These are phyloP conservation scores for Sporothrix inflata DNA, from an alignment of 2,329 filamentous ascomycete species.

Conservation along the genomic window DNA sequence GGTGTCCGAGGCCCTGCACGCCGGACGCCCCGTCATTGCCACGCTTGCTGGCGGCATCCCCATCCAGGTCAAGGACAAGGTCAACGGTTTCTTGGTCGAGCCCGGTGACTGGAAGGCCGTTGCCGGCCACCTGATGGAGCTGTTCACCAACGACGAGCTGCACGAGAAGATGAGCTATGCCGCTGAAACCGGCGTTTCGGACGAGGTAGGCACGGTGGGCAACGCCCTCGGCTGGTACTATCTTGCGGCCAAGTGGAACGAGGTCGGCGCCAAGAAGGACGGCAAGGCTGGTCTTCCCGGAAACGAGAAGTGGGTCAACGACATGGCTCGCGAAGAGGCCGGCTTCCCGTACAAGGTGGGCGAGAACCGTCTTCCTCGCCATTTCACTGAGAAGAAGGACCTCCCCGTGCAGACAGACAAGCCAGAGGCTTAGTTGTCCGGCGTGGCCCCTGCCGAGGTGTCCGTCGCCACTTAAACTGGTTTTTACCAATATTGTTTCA, in stretches of 20 bases:
- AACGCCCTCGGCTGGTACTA: slow-evolving; percentile 79
- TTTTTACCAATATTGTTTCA: background rate
- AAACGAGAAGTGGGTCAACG: slow-evolving; percentile 70
- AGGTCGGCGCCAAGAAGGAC: slow-evolving; percentile 52
- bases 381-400: slow-evolving; percentile 43
- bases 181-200: slow-evolving; percentile 69
- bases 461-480: background rate
- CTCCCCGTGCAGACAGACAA: slow-evolving; percentile 4
- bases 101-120: slow-evolving; percentile 71
- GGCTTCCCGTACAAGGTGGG: slow-evolving; percentile 59
- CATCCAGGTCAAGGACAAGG: slow-evolving; percentile 71
- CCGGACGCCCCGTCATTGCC: slow-evolving; percentile 76
- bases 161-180: slow-evolving; percentile 69
- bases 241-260: slow-evolving; percentile 68
- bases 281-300: slow-evolving; percentile 55
- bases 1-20: slow-evolving; percentile 80
- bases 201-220: slow-evolving; percentile 80
- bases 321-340: slow-evolving; percentile 70
- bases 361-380: slow-evolving; percentile 64
- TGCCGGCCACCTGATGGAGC: slow-evolving; percentile 65
- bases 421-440: background rate
- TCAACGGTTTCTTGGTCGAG: slow-evolving; percentile 75
- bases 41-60: slow-evolving; percentile 79
- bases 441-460: background rate
- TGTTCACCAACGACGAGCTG: slow-evolving; percentile 67